Base-by-base conservation (phyloP, 2,329 filamentous ascomycete species). In the Emmonsiellopsis sp. region DNA sequence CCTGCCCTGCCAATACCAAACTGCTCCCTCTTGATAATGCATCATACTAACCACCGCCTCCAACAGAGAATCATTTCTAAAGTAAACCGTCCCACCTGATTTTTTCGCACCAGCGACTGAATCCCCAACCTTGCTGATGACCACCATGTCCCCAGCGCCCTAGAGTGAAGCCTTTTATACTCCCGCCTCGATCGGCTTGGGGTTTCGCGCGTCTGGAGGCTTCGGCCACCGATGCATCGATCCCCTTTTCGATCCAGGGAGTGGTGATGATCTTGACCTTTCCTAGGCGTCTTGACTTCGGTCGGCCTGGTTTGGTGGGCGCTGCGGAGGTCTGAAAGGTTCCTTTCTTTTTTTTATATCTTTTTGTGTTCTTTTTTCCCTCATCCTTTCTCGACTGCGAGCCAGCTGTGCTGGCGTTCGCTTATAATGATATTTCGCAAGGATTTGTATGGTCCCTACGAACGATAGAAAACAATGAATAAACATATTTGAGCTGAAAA, bases 251-350 rank as follows among this genome's bases (percentile, higher is more conserved):
- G 58, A 65, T 87, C 87, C 83, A 91, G 86, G 86, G 81, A 84
- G 85, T 84, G 85, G 84, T 89, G 86, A 93, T 93, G 89, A 94
- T 93, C 88, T 93, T 86, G 78, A 84, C 86, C 87, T 85, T 74
- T 78, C 77, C 69, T 66, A 67, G 75, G 71, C 74, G 79, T 85
- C 80, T 81, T 81, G 84, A 82, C 82, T 84, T 90, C 76, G 86
- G 86, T 84, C 86, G 80, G 81, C 76, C 73, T 77, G 74, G 73
- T 77, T 76, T 86, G 86, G 86, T 87, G 87, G 87, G 86, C 82
- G 79, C 81, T 77, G 86, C 86, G 86, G 85, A 87, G 81, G 86
- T 91, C 88, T 93, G 88, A 92, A 88, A 88, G 87, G 78, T 77
- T 63, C 60, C 71, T 66, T 57, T 57, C 44, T 61, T 74, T 74